phyloP scores from a whole-genome alignment of 495 filamentous ascomycete species.

The Bathelium albidoporum region DNA sequence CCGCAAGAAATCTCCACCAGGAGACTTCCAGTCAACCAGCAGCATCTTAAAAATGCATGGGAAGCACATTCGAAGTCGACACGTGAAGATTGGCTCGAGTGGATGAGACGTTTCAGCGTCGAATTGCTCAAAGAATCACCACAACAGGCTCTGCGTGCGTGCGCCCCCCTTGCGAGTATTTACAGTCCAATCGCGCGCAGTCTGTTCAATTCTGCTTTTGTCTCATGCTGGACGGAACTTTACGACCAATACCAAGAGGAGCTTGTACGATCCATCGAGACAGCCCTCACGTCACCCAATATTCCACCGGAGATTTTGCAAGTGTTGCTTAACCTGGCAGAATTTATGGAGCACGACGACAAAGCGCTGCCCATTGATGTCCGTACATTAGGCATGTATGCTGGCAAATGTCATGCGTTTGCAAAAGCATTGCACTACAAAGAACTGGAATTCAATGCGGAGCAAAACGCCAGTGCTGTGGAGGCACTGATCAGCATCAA shows the following conservation, averaged over 20 bases:
- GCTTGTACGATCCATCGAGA: conserved; percentile 87
- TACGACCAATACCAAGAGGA: conserved; percentile 95
- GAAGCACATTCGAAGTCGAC: conserved; percentile 92
- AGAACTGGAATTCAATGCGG: conserved; percentile 93
- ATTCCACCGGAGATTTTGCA: conserved; percentile 93
- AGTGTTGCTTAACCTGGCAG: conserved; percentile 86
- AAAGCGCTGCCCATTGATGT: conserved; percentile 98
- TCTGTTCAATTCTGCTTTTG: conserved; percentile 95
- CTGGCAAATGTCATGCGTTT: conserved; percentile 90
- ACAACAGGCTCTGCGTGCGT: conserved; percentile 86
- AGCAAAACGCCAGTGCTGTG: conserved; percentile 89
- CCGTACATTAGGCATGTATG: conserved; percentile 79
- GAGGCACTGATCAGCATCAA: conserved; percentile 98
- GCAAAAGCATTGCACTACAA: conserved; percentile 98
- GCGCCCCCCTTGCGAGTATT: conserved; percentile 78
- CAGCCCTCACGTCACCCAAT: conserved; percentile 79
- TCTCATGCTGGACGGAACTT: conserved; percentile 96
- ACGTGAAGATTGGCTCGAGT: conserved; percentile 96
- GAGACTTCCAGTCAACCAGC: conserved; percentile 90
- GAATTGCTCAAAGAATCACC: conserved; percentile 93
- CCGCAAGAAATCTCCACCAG: conserved; percentile 78
- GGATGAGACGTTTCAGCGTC: conserved; percentile 93
- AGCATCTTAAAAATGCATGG: conserved; percentile 96
- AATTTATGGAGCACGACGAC: conserved; percentile 99
- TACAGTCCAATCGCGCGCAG: conserved; percentile 87